A percentile compares a stretch with the other conserved stretches of the same genome.
Evolutionary conservation across 2,329 filamentous ascomycete species (phyloP).

Genomic region (Diplodia scrobiculata): DNA sequence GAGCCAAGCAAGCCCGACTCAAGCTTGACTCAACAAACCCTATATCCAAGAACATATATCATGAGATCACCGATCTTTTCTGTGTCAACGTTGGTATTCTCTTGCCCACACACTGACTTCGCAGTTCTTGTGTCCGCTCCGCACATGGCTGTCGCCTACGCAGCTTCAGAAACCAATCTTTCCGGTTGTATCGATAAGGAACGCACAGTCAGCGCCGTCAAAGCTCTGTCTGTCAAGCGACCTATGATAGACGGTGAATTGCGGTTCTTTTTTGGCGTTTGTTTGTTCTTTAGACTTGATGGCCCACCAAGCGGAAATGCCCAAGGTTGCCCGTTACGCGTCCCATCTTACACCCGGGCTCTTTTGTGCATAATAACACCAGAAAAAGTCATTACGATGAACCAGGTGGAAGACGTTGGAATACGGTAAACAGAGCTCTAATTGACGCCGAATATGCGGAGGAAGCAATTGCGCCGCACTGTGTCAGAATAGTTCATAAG

Average conservation of each 20-base stretch:
- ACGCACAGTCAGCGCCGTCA: background rate
- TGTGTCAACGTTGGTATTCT: background rate
- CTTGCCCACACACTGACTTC: background rate
- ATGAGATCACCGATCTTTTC: background rate
- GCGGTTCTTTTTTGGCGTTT: background rate
- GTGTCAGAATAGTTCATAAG: background rate
- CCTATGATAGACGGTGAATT: background rate
- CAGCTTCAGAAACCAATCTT: background rate
- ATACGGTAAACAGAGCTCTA: background rate
- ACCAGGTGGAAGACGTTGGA: background rate
- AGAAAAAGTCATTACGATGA: background rate
- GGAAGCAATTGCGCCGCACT: background rate
- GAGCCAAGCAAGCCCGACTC: background rate
- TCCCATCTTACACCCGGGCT: background rate
- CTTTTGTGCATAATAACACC: background rate
- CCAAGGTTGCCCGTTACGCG: background rate
- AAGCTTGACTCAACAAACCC: background rate
- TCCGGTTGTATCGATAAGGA: background rate
- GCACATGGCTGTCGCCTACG: background rate
- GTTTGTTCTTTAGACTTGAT: background rate
- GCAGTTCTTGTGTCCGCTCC: background rate
- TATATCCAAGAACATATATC: background rate
- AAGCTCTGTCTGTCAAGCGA: background rate
- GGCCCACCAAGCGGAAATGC: background rate
- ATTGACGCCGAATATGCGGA: background rate